phyloP scores from a whole-genome alignment of 768 basidiomycete species.

The Trametes cinnabarina region DNA sequence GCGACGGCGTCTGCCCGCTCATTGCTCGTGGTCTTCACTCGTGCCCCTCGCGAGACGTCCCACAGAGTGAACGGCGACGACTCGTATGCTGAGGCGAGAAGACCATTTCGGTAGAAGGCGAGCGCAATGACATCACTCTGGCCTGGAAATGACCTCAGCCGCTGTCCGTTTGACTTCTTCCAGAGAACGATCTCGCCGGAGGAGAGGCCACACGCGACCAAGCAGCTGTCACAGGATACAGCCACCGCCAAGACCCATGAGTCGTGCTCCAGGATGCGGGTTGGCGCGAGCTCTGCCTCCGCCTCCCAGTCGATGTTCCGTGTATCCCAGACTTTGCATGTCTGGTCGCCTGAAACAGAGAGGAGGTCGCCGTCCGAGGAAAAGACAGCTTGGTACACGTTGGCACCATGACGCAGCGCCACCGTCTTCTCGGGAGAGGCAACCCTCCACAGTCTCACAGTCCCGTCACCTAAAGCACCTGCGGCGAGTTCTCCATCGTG shows the following conservation, averaged over 20 bases:
- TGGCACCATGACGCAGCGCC: no score
- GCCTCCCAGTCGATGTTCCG: no score
- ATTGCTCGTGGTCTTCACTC: neutral
- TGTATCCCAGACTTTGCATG: no score
- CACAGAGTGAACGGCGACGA: neutral
- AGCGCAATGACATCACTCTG: neutral
- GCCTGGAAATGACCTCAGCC: neutral
- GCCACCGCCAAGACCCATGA: neutral
- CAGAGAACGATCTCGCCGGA: neutral
- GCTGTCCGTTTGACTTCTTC: neutral
- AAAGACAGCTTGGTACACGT: no score
- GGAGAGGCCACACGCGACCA: neutral
- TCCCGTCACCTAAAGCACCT: no score
- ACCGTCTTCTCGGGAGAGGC: no score
- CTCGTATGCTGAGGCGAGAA: neutral
- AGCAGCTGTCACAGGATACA: neutral
- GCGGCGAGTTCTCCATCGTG: no score
- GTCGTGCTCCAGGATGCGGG: neutral
- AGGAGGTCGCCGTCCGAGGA: no score
- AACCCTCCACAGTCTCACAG: no score
- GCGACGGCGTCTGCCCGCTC: neutral
- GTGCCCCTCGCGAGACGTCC: neutral
- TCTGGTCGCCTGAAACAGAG: no score
- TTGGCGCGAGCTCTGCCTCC: no score
- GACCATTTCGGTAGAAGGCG: neutral